A percentile compares a stretch with the other conserved stretches of the same genome.
phyloP scores from a whole-genome alignment of 805 yeast genomes.

The Wickerhamiella cacticola region DNA sequence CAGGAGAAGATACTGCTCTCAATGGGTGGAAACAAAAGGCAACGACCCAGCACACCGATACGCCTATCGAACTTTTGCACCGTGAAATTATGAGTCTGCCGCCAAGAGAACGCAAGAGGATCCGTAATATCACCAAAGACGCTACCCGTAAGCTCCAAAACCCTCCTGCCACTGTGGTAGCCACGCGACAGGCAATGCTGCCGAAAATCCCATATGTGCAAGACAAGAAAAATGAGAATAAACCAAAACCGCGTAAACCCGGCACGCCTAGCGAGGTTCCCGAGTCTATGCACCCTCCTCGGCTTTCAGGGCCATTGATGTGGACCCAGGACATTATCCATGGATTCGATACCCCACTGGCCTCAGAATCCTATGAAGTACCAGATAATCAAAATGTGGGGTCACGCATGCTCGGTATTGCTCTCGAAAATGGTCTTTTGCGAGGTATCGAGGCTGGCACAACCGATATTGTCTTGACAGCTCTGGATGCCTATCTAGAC shows the following conservation, averaged over 20 bases:
- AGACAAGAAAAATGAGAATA: constrained; percentile 19
- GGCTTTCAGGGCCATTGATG: constrained; percentile 30
- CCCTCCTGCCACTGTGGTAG: constrained; percentile 25
- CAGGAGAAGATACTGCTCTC: constrained; percentile 34
- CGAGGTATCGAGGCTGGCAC: constrained; percentile 70
- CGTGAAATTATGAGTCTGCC: constrained; percentile 80
- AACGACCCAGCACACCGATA: constrained; percentile 35
- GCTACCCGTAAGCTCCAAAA: constrained; percentile 55
- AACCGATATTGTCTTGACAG: constrained; percentile 65
- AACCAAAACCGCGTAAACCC: not conserved
- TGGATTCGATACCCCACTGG: constrained; percentile 69
- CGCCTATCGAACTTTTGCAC: constrained; percentile 64
- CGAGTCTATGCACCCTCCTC: constrained; percentile 24
- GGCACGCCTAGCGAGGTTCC: not conserved
- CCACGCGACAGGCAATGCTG: constrained; percentile 40
- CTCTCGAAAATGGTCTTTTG: constrained; percentile 79
- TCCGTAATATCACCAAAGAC: constrained; percentile 72
- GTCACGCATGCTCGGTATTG: constrained; percentile 62
- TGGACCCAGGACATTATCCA: constrained; percentile 91
- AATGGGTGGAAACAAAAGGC: constrained; percentile 30
- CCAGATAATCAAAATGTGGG: constrained; percentile 67
- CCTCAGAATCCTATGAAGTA: constrained; percentile 64
- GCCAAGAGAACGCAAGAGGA: constrained; percentile 68
- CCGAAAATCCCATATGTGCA: constrained; percentile 72
- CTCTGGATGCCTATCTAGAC: constrained; percentile 70